Percentiles rank a stretch among this genome's conserved stretches.
These are phyloP conservation scores for Triglochin maritima DNA, from an alignment of 106 monocot species.

Conservation along the genomic window DNA sequence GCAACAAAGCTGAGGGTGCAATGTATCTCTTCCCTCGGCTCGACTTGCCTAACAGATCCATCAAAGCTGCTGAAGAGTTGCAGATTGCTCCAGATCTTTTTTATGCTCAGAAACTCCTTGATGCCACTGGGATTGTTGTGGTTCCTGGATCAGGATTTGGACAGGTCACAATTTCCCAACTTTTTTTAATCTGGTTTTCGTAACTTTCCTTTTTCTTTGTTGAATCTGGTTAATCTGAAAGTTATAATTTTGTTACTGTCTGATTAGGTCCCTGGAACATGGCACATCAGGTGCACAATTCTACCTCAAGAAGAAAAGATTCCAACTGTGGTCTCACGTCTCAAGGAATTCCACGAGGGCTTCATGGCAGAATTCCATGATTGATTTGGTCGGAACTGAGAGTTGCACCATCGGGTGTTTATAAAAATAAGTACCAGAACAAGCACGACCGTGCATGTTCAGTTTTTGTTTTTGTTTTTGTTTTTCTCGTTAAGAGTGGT, in stretches of 20 bases:
- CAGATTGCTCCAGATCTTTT: constrained; percentile 3
- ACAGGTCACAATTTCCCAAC: background rate
- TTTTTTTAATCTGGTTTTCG: background rate
- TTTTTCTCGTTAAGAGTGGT: no score
- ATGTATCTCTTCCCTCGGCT: constrained; percentile 13
- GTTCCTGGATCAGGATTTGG: constrained; percentile 16
- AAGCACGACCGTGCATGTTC: no score
- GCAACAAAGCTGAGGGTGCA: constrained; percentile 13
- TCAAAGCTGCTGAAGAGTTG: background rate
- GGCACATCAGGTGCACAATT: constrained; percentile 92
- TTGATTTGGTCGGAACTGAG: constrained; percentile 4
- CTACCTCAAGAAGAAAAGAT: constrained; percentile 96
- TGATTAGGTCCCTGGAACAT: constrained; percentile 79
- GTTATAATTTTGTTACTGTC: background rate
- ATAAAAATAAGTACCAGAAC: no score
- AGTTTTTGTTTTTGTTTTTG: no score
- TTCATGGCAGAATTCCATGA: constrained; percentile 70
- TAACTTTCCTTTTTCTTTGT: background rate
- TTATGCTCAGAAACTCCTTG: constrained; percentile 7
- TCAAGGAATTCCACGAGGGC: constrained; percentile 71
- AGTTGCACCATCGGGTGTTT: no score
- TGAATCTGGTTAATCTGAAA: background rate
- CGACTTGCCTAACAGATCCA: constrained; percentile 3
- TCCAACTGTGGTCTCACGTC: constrained; percentile 61
- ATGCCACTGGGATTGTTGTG: constrained; percentile 14